Conservation (phyloP, 768 basidiomycete species). For the Trametes gibbosa region DNA sequence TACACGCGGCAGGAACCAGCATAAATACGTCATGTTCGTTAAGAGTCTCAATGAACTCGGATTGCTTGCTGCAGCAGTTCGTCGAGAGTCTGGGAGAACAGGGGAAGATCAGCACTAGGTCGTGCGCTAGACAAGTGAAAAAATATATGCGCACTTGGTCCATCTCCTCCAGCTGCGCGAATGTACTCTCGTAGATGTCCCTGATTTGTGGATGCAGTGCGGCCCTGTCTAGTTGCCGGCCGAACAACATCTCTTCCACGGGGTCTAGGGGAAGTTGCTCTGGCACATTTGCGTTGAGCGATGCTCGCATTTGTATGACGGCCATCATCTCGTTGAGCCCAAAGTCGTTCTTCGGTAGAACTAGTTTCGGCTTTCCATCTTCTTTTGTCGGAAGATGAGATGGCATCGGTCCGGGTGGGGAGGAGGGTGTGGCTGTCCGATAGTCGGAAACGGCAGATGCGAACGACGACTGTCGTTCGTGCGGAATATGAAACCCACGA, state of each 20-base stretch:
- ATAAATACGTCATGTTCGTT: constrained; percentile 8
- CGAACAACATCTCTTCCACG: constrained; percentile 76
- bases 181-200: constrained; percentile 67
- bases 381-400: background rate
- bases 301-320: constrained; percentile 69
- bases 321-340: constrained; percentile 86
- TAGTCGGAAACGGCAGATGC: constrained; percentile 75
- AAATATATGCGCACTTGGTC: constrained; percentile 54
- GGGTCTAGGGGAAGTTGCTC: constrained; percentile 44
- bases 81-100: constrained; percentile 25
- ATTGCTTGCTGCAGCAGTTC: constrained; percentile 28
- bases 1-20: background rate
- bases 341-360: constrained; percentile 78
- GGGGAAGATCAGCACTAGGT: background rate
- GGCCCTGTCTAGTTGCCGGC: constrained; percentile 56
- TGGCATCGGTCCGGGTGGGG: constrained; percentile 15
- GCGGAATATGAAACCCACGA: constrained; percentile 5
- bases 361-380: constrained; percentile 32
- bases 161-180: constrained; percentile 76
- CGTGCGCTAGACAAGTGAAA: background rate
- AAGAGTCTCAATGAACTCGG: constrained; percentile 11
- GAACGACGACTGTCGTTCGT: constrained; percentile 64
- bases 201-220: constrained; percentile 67
- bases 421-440: constrained; percentile 22
- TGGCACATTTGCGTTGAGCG: constrained; percentile 32